A percentile compares a stretch with the other conserved stretches of the same genome.
Conservation (phyloP, 1,284 basidiomycete genomes). For the Anthracocystis setariae region DNA sequence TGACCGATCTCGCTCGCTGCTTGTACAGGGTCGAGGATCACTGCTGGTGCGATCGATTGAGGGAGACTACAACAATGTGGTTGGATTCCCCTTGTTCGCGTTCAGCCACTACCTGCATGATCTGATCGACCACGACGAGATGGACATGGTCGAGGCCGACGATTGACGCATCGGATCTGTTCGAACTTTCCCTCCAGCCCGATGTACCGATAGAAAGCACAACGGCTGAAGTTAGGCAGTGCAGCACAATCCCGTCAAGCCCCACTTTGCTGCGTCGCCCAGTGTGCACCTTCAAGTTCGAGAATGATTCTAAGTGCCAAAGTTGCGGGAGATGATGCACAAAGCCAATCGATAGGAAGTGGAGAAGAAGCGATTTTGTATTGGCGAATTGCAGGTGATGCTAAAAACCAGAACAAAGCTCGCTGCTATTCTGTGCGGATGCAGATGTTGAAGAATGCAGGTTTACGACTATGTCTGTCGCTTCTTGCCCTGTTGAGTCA, state of each 20-base stretch:
- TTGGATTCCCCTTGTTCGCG: constrained; percentile 78
- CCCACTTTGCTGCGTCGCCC: too few species aligned
- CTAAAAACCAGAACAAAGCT: neutral
- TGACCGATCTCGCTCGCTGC: neutral
- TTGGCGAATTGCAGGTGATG: constrained; percentile 4
- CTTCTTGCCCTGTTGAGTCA: constrained; percentile 42
- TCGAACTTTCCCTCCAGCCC: too few species aligned
- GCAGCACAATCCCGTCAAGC: too few species aligned
- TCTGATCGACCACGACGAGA: constrained; percentile 61
- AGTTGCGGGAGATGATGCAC: neutral
- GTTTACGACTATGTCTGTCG: constrained; percentile 20
- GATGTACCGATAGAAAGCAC: too few species aligned
- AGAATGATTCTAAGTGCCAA: neutral
- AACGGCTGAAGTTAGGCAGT: too few species aligned
- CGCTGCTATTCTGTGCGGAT: neutral
- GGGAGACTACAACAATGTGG: constrained; percentile 91
- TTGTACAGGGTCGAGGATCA: constrained; percentile 76
- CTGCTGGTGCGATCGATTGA: constrained; percentile 84
- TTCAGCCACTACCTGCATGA: constrained; percentile 56
- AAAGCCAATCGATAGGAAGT: neutral
- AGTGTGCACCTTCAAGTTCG: too few species aligned
- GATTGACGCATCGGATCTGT: constrained; percentile 3
- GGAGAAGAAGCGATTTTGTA: constrained; percentile 4
- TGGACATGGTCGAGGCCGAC: constrained; percentile 55
- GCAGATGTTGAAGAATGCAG: neutral